phyloP scores from a whole-genome alignment of 495 filamentous ascomycete genomes.

The Rusavskia elegans region DNA sequence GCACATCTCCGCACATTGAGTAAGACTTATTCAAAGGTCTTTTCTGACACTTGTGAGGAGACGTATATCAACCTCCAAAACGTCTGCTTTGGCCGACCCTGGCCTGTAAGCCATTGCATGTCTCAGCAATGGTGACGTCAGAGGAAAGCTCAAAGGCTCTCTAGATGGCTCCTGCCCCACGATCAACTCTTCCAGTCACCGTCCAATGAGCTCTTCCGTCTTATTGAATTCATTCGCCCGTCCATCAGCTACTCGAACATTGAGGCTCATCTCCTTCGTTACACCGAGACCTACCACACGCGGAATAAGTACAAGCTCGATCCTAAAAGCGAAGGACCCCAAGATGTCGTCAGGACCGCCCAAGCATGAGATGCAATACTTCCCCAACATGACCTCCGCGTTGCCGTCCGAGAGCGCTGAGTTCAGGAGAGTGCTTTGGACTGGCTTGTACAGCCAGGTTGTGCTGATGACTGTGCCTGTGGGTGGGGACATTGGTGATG shows the following conservation, averaged over 20 bases:
- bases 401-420: slow-evolving; percentile 33
- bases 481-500: slow-evolving; percentile 48
- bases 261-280: no score
- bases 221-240: no score
- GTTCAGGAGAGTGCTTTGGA: slow-evolving; percentile 46
- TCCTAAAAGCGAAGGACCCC: slow-evolving; percentile 10
- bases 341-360: slow-evolving; percentile 24
- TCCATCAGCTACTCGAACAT: background rate
- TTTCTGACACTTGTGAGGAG: no score
- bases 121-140: no score
- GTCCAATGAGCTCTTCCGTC: background rate
- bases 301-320: slow-evolving; percentile 13
- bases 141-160: no score
- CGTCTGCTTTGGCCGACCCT: no score
- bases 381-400: slow-evolving; percentile 35
- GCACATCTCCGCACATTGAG: no score
- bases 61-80: no score
- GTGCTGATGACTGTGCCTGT: slow-evolving; percentile 49
- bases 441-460: slow-evolving; percentile 45
- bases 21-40: no score
- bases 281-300: background rate
- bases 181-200: background rate
- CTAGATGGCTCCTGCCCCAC: no score
- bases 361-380: slow-evolving; percentile 40
- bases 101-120: no score